These are phyloP conservation scores for Aureobasidium sp. DNA, from an alignment of 2,329 filamentous ascomycete species.

Conservation along the genomic window DNA sequence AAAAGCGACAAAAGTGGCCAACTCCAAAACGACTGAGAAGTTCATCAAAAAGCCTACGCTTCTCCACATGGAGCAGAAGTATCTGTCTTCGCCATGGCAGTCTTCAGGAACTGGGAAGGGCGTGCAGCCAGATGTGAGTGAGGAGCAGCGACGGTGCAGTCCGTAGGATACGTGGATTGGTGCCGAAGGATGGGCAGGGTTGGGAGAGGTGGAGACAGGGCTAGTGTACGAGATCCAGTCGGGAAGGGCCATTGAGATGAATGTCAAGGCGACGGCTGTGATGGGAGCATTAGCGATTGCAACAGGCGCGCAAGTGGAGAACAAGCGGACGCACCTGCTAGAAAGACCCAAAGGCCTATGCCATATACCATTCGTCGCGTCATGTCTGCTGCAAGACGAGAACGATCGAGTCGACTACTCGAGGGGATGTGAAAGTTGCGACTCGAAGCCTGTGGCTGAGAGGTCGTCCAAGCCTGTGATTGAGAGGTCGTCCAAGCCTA, in stretches of 20 bases:
- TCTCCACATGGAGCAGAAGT: slow-evolving; percentile 90
- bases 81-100: slow-evolving; percentile 59
- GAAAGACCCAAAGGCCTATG: slow-evolving; percentile 41
- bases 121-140: slow-evolving; percentile 55
- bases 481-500: neutral
- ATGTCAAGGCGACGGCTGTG: slow-evolving; percentile 63
- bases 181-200: slow-evolving; percentile 22
- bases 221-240: slow-evolving; percentile 58
- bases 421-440: neutral
- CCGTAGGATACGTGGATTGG: slow-evolving; percentile 63
- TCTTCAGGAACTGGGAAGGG: slow-evolving; percentile 62
- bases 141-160: slow-evolving; percentile 74
- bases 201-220: slow-evolving; percentile 20
- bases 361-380: slow-evolving; percentile 44
- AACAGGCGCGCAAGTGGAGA: neutral
- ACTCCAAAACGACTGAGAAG: slow-evolving; percentile 73
- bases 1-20: slow-evolving; percentile 74
- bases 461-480: neutral
- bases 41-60: slow-evolving; percentile 82
- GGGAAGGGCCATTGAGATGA: slow-evolving; percentile 61
- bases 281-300: neutral
- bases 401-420: neutral
- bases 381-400: slow-evolving; percentile 29
- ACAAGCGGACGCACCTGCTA: slow-evolving; percentile 31
- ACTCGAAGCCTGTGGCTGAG: neutral